phyloP scores from a whole-genome alignment of 257 asterid genomes.

The Galeopsis tetrahit region DNA sequence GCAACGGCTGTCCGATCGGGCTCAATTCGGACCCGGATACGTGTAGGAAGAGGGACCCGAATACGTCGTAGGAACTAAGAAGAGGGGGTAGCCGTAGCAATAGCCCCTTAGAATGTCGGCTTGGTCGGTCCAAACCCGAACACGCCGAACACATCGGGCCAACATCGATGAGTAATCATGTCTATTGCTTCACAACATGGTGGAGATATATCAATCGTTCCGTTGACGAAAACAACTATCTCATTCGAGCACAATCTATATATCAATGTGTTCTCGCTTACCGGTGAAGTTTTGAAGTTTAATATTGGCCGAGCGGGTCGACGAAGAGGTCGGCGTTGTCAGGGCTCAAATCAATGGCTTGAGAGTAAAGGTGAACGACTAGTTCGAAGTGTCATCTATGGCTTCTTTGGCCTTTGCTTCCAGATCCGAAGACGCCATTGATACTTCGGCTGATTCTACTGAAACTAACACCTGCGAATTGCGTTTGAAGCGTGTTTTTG shows the following conservation, averaged over 20 bases:
- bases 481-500: background rate
- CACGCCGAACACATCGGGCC: slow-evolving; percentile 49
- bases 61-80: background rate
- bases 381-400: slow-evolving; percentile 96
- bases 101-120: slow-evolving; percentile 47
- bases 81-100: slow-evolving; percentile 42
- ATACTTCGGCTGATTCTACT: slow-evolving; percentile 27
- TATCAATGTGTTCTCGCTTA: slow-evolving; percentile 24
- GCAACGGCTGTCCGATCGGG: slow-evolving; percentile 30
- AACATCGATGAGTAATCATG: slow-evolving; percentile 50
- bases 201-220: slow-evolving; percentile 34
- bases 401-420: slow-evolving; percentile 87
- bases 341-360: slow-evolving; percentile 76
- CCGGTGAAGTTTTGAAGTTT: slow-evolving; percentile 83
- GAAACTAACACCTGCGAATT: slow-evolving; percentile 15
- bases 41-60: no score
- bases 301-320: slow-evolving; percentile 93
- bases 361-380: slow-evolving; percentile 93
- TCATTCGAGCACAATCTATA: slow-evolving; percentile 49
- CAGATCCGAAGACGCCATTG: slow-evolving; percentile 92
- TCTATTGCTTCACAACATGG: slow-evolving; percentile 50
- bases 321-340: slow-evolving; percentile 75
- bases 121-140: slow-evolving; percentile 46
- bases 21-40: slow-evolving; percentile 31
- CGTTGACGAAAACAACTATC: slow-evolving; percentile 37